Conservation (phyloP, 164 flowering plant genomes). For the Echeveria elegans region DNA sequence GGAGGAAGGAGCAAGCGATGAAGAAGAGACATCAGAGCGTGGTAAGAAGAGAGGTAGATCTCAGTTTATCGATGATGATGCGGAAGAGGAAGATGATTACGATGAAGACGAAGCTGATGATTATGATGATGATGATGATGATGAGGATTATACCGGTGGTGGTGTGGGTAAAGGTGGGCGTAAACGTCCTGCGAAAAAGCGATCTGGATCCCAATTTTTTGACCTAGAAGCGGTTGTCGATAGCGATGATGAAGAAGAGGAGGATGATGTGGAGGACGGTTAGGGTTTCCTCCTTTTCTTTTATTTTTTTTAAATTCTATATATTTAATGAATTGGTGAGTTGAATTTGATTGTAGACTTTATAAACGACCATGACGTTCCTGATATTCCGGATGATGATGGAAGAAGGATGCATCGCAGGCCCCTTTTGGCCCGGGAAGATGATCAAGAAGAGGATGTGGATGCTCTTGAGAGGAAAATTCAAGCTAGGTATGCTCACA, state of each 20-base stretch:
- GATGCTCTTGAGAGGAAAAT: constrained; percentile 74
- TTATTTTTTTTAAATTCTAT: not conserved
- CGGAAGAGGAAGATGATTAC: constrained; percentile 61
- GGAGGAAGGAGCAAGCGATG: too few relatives aligned
- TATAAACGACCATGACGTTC: constrained; percentile 46
- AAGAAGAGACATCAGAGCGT: too few relatives aligned
- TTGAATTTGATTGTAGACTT: constrained; percentile 38
- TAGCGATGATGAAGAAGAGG: constrained; percentile 56
- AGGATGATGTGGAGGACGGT: constrained; percentile 73
- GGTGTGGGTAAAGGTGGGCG: constrained; percentile 18
- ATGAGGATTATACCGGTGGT: constrained; percentile 5
- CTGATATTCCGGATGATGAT: constrained; percentile 74
- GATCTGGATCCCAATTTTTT: constrained; percentile 30
- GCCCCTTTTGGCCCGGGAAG: constrained; percentile 52
- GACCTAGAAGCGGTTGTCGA: constrained; percentile 51
- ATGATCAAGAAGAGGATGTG: constrained; percentile 80
- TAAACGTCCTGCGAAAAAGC: constrained; percentile 20
- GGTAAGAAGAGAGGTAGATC: constrained; percentile 36
- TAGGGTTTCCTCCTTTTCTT: constrained; percentile 7
- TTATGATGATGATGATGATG: constrained; percentile 40
- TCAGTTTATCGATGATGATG: constrained; percentile 67
- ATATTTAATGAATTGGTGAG: not conserved
- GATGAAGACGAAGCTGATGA: constrained; percentile 79
- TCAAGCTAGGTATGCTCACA: constrained; percentile 56
- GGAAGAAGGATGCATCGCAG: constrained; percentile 57